These are phyloP conservation scores for Nemania abortiva DNA, from an alignment of 2,329 filamentous ascomycete species.

Conservation along the genomic window DNA sequence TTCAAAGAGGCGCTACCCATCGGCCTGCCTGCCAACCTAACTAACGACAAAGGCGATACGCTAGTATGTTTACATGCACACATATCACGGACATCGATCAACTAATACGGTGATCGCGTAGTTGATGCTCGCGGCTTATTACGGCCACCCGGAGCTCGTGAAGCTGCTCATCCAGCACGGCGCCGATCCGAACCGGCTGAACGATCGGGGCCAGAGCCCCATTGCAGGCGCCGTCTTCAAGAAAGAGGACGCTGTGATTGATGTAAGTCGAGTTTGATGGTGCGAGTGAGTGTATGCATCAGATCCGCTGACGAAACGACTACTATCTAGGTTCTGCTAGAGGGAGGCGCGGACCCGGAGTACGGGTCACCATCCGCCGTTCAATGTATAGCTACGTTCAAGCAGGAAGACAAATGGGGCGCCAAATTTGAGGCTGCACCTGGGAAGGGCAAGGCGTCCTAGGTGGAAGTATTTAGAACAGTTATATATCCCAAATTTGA, in stretches of 20 bases:
- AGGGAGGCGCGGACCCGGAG: conserved; percentile 67
- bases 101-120: conserved; percentile 44
- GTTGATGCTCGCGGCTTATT: conserved; percentile 80
- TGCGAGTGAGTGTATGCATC: background rate
- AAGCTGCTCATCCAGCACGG: conserved; percentile 70
- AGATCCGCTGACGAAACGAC: conserved; percentile 12
- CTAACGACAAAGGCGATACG: conserved; percentile 80
- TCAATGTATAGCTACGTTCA: conserved; percentile 64
- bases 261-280: conserved; percentile 53
- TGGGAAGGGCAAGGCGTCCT: conserved; percentile 59
- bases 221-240: conserved; percentile 81
- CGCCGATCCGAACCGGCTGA: conserved; percentile 75
- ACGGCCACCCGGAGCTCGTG: conserved; percentile 73
- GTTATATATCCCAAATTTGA: background rate
- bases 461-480: conserved; percentile 1
- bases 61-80: conserved; percentile 59
- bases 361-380: conserved; percentile 63
- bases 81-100: background rate
- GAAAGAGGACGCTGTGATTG: conserved; percentile 73
- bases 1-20: conserved; percentile 74
- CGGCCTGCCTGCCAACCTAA: conserved; percentile 76
- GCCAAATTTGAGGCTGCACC: conserved; percentile 62
- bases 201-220: conserved; percentile 76
- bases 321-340: conserved; percentile 59
- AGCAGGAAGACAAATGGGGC: conserved; percentile 64